phyloP scores from a whole-genome alignment of 495 filamentous ascomycete genomes.

The Talaromyces nanjingensis region DNA sequence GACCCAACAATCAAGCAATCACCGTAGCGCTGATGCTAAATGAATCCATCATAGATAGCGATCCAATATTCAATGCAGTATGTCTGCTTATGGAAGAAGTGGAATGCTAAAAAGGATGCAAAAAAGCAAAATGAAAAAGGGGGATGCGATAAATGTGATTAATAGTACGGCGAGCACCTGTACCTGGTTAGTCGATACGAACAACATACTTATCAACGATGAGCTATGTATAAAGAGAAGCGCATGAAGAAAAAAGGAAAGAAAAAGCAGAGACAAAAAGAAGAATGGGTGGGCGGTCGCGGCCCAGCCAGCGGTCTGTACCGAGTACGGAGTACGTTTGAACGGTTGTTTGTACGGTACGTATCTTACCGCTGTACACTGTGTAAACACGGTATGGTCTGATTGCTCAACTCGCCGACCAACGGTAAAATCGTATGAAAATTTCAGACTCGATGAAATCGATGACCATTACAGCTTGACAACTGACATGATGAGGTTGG shows the following conservation, averaged over 20 bases:
- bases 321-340: background rate
- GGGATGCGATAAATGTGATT: background rate
- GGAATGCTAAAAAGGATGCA: background rate
- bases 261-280: slow-evolving; percentile 7
- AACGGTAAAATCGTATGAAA: background rate
- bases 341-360: background rate
- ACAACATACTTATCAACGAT: slow-evolving; percentile 3
- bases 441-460: background rate
- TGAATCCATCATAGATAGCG: background rate
- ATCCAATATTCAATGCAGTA: background rate
- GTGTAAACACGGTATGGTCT: background rate
- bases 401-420: background rate
- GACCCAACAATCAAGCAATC: slow-evolving; percentile 4
- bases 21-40: slow-evolving; percentile 1
- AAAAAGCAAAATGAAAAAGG: background rate
- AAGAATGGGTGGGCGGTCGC: background rate
- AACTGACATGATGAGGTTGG: background rate
- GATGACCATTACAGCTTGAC: background rate
- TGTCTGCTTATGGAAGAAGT: background rate
- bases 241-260: background rate
- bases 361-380: background rate
- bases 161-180: background rate
- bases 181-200: slow-evolving; percentile 1
- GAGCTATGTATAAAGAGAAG: background rate
- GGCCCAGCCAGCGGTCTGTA: slow-evolving; percentile 2